A percentile compares a stretch with the other conserved stretches of the same genome.
These are phyloP conservation scores for Immersiella caudata DNA, from an alignment of 495 filamentous ascomycete species.

Conservation along the genomic window DNA sequence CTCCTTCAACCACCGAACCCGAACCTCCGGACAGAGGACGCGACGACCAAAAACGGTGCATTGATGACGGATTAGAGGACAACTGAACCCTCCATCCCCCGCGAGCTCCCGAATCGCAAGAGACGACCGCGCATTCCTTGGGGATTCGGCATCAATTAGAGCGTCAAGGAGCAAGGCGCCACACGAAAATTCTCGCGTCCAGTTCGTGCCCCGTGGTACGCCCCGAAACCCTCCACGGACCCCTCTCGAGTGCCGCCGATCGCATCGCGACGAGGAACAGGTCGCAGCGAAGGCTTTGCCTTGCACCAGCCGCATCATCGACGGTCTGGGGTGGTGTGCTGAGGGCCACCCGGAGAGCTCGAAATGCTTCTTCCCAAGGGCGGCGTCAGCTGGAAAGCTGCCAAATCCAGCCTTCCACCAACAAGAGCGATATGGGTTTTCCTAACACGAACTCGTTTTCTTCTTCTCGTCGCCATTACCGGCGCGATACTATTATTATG, in stretches of 20 bases:
- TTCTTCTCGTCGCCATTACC: constrained; percentile 71
- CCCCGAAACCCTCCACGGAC: constrained; percentile 9
- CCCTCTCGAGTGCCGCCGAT: constrained; percentile 16
- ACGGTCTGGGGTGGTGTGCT: constrained; percentile 40
- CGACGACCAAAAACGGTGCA: constrained; percentile 7
- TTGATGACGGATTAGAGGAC: constrained; percentile 4
- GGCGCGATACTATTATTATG: constrained; percentile 83
- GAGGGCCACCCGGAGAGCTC: constrained; percentile 40
- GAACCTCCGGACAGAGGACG: constrained; percentile 3
- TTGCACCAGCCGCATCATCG: constrained; percentile 18
- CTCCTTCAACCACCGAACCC: constrained; percentile 9
- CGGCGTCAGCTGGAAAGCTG: constrained; percentile 90
- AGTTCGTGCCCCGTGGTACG: constrained; percentile 18
- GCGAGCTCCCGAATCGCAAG: not conserved
- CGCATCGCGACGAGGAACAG: constrained; percentile 16
- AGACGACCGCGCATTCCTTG: constrained; percentile 7
- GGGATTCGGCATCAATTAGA: constrained; percentile 11
- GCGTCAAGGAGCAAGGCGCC: constrained; percentile 1
- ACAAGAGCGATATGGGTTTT: constrained; percentile 77
- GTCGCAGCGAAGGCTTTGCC: constrained; percentile 15
- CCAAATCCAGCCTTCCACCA: constrained; percentile 78
- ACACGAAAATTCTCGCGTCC: constrained; percentile 23
- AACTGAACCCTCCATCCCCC: not conserved
- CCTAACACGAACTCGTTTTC: constrained; percentile 76
- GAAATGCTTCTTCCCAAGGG: constrained; percentile 76